Base-by-base conservation (phyloP, 495 filamentous ascomycete species). In the Xylaria sp. region DNA sequence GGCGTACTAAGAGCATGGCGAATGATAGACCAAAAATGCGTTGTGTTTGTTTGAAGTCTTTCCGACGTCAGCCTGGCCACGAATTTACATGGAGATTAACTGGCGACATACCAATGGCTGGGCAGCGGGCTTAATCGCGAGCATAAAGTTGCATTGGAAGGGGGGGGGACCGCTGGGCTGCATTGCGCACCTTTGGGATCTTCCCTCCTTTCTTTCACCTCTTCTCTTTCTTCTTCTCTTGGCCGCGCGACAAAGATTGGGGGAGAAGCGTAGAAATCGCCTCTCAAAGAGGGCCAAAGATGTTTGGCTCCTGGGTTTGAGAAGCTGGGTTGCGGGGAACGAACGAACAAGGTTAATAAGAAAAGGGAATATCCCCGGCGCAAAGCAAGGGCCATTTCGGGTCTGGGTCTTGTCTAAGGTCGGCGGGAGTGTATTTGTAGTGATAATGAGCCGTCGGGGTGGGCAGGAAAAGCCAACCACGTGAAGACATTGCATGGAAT, bases 1-100 rank as follows among this genome's bases (percentile, higher is more conserved):
- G 69, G 69, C 63, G 63, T 69, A 75, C 44, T 26, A 31, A 70
- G 69, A 61, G 65, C 71, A 76, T 74, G 41, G 69, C 65, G 55
- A 62, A 63, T 48, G 65, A 69, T 71, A 64, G 67, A 73, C 41
- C 52, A 26, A 73, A 62, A 61, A 71, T 58, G 61, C 53, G 48
- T 72, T 64, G 67, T 61, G 67, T 74, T 64, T 74, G 62, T 71
- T 71, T 71, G 40, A 24, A 48, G 58, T 55, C 24, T 2, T 62
- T 44, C 44, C 48, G 21, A 57, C 24, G 59, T 64, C 41, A 72
- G 52, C 68, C 62, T 35, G 44, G 73, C 50, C 61, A 73, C 70
- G 50, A 24, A 71, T 65, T 68, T 70, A 59, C 67, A 50, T 63
- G 76, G 68, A 35, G 65, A 35, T 53, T 50, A 71, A 61, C 67